phyloP scores from a whole-genome alignment of 2,329 filamentous ascomycete species.

The Immersiporthe knoxdaviesiana region DNA sequence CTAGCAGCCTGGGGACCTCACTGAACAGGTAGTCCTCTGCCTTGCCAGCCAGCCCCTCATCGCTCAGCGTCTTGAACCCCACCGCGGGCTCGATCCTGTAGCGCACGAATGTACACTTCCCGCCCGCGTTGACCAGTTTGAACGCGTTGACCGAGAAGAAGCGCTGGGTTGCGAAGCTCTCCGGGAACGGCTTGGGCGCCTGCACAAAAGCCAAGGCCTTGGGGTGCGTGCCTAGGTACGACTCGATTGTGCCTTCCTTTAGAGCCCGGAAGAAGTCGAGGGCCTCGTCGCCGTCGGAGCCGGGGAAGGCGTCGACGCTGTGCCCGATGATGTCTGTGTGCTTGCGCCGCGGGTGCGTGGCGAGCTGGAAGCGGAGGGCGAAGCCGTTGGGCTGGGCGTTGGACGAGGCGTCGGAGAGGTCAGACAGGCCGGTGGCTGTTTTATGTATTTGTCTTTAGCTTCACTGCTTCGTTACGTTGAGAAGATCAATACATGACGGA shows the following conservation, averaged over 20 bases:
- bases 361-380: slow-evolving; percentile 52
- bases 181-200: slow-evolving; percentile 53
- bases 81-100: slow-evolving; percentile 53
- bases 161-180: slow-evolving; percentile 50
- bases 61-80: slow-evolving; percentile 44
- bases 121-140: slow-evolving; percentile 45
- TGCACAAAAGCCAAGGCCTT: slow-evolving; percentile 51
- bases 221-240: slow-evolving; percentile 50
- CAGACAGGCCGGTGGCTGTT: slow-evolving; percentile 51
- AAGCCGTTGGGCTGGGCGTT: slow-evolving; percentile 53
- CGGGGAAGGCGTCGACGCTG: slow-evolving; percentile 56
- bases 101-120: slow-evolving; percentile 49
- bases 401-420: slow-evolving; percentile 52
- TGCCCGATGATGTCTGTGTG: slow-evolving; percentile 63
- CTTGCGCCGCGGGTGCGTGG: slow-evolving; percentile 41
- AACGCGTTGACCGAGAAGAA: slow-evolving; percentile 56
- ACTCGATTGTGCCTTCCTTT: slow-evolving; percentile 41
- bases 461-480: neutral
- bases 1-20: slow-evolving; percentile 46
- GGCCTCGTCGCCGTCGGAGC: slow-evolving; percentile 55
- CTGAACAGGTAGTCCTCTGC: slow-evolving; percentile 51
- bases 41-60: slow-evolving; percentile 43
- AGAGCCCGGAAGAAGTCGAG: slow-evolving; percentile 51
- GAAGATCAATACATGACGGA: neutral
- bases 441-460: neutral